Base-by-base conservation (phyloP, 192 early-diverging fungal species). In the Coemansia asiatica region DNA sequence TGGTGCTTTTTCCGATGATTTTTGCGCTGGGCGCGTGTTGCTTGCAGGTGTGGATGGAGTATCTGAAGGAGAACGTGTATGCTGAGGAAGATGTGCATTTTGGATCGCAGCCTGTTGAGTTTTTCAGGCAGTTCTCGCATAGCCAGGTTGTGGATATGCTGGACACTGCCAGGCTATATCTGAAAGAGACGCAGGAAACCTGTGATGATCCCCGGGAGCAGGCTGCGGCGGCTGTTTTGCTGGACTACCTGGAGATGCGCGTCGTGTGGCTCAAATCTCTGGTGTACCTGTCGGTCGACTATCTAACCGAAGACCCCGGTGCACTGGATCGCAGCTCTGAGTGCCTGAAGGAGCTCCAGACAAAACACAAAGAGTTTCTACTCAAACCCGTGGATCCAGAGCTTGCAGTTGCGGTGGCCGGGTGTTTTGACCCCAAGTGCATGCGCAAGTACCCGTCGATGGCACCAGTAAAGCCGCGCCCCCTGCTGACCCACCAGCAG, bases 381-480 rank as follows among this genome's bases (percentile, higher is more conserved):
- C 12, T 18, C 22, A 25, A n/a, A 21, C 21, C 27, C 1, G 22
- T 22, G 15, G 46, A 2, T 31, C n/a, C 51, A 9, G 25, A 18
- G 53, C 19, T 19, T 22, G 0, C 10, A 4, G 56, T 26, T 5
- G 6, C 12, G 38, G 77, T 80, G 36, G 56, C 65, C 16, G 77
- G 77, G 0, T 68, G 61, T 22, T 80, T 80, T 8, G 77, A 80
- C 56, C 13, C 15, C 21, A 70, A 71, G 50, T 80, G 77, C 63
- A 80, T 80, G 77, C 77, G 72, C 55, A 60, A 57, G 36, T 80
- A 68, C 31, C 65, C 77, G 72, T 56, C 66, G 28, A 38, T 70
- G 31, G 64, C 59, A 26, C 77, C 77, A 13, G 54, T 75, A 57
- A 74, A 74, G 72, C 77, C 77, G 19, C 55, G 55, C 13, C 56